phyloP scores from a whole-genome alignment of 306 rosid species.

The Quercus mongolica region DNA sequence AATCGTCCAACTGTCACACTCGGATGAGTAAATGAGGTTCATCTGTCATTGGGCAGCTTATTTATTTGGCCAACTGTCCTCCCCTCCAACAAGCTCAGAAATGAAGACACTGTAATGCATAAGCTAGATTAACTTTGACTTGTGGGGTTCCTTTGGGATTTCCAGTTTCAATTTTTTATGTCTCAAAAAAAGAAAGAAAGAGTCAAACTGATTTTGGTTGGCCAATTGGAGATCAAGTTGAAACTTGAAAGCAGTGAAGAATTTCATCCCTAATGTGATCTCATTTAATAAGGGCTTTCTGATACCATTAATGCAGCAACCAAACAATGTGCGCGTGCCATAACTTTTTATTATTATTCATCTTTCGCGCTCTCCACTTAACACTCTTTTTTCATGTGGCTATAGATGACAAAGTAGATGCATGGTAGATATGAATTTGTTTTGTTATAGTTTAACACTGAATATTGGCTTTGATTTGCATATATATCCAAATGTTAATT shows the following conservation, averaged over 20 bases:
- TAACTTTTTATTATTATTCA: not conserved
- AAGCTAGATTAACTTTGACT: conserved; percentile 23
- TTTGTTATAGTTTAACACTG: not conserved
- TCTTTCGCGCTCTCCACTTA: not conserved
- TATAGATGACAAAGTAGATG: not conserved
- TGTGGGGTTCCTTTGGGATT: not conserved
- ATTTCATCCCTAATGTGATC: not conserved
- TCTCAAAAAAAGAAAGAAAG: not conserved
- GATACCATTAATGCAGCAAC: conserved; percentile 23
- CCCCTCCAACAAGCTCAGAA: not conserved
- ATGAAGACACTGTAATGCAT: conserved; percentile 8
- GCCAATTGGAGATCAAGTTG: not conserved
- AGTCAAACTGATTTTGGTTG: not conserved
- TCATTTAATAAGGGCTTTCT: conserved; percentile 14
- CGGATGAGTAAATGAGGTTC: conserved; percentile 36
- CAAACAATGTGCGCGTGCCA: not conserved
- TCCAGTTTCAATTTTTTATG: not conserved
- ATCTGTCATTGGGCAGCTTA: conserved; percentile 26
- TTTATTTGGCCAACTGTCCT: conserved; percentile 45
- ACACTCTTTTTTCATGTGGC: not conserved
- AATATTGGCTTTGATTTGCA: not conserved
- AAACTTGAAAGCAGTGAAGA: not conserved
- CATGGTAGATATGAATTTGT: not conserved
- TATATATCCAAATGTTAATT: not conserved
- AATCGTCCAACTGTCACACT: conserved; percentile 28